Conservation (phyloP, 1,284 basidiomycete genomes). For the Coniferiporia weirii region DNA sequence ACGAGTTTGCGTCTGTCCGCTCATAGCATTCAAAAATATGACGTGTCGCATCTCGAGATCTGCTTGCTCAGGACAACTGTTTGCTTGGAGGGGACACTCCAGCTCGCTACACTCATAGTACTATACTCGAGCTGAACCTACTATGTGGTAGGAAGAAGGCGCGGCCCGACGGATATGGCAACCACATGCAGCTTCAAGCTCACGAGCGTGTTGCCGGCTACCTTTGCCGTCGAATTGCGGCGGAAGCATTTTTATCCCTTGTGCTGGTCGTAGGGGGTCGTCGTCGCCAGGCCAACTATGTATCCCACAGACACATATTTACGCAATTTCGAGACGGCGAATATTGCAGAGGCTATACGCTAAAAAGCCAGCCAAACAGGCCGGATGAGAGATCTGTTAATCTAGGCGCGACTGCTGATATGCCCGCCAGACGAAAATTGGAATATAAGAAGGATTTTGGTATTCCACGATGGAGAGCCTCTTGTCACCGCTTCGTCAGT, state of each 20-base stretch:
- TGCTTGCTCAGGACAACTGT: background rate
- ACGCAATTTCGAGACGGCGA: conserved; percentile 6
- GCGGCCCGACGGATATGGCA: background rate
- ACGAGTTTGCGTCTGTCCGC: conserved; percentile 1
- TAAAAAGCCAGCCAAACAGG: conserved; percentile 3
- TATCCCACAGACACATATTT: background rate
- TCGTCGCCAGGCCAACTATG: background rate
- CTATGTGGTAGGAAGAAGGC: no score
- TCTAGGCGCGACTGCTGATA: background rate
- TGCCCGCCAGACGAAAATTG: no score
- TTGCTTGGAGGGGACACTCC: background rate
- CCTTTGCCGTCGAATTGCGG: background rate
- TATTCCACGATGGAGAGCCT: conserved; percentile 31
- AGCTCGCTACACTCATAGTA: no score
- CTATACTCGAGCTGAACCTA: no score
- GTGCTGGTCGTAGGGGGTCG: background rate
- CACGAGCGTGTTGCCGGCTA: background rate
- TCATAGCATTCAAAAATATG: background rate
- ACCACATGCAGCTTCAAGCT: background rate
- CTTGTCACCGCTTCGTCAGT: conserved; percentile 27
- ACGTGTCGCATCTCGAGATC: conserved; percentile 7
- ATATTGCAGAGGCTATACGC: background rate
- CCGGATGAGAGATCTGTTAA: background rate
- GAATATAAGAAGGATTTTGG: no score
- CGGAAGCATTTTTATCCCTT: background rate